Conservation (phyloP, 345 rosid species). For the Adansonia digitata region DNA sequence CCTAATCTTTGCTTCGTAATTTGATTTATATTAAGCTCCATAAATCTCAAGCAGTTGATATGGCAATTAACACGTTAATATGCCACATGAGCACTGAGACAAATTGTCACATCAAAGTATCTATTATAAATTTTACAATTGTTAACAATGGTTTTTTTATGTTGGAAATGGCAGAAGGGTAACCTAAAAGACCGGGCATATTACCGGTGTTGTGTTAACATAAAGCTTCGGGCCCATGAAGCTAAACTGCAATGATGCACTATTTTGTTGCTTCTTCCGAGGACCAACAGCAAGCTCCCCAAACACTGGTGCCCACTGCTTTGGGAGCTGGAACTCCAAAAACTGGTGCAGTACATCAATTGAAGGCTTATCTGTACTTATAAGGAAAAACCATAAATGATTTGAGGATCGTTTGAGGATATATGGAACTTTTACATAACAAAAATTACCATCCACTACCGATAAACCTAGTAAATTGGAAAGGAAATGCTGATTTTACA, state of each 20-base stretch:
- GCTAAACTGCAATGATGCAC: constrained; percentile 54
- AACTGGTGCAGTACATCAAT: constrained; percentile 67
- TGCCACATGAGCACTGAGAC: neutral
- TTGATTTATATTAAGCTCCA: constrained; percentile 6
- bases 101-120: neutral
- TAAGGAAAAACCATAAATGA: constrained; percentile 1
- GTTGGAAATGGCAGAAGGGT: neutral
- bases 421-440: neutral
- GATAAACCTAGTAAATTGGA: neutral
- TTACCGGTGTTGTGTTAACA: constrained; percentile 59
- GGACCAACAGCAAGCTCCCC: constrained; percentile 76
- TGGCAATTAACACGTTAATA: neutral
- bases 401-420: neutral
- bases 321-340: constrained; percentile 72
- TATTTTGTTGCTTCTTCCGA: constrained; percentile 46
- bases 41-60: neutral
- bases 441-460: neutral
- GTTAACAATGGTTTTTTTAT: neutral
- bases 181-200: neutral
- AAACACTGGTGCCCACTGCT: constrained; percentile 77
- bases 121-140: neutral
- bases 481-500: neutral
- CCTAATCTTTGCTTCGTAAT: neutral
- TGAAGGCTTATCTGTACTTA: constrained; percentile 52
- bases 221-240: constrained; percentile 65